A percentile compares a stretch with the other conserved stretches of the same genome.
Conservation (phyloP, 225 moss, liverwort and hornwort genomes). For the Asterella californica region DNA sequence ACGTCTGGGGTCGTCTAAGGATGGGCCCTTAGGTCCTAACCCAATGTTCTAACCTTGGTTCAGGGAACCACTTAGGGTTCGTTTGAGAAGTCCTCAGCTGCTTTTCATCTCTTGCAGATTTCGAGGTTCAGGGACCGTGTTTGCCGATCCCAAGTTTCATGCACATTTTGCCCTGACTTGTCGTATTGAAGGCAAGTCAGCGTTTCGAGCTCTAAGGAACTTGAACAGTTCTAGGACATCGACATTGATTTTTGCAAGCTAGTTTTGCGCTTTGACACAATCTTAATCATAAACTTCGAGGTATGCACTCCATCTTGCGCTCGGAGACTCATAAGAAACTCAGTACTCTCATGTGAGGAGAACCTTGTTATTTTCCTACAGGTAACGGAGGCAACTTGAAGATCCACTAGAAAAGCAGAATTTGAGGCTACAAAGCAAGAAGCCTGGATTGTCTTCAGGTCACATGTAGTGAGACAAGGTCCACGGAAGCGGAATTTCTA, state of each 20-base stretch:
- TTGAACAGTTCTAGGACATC: background rate
- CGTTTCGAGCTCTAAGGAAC: background rate
- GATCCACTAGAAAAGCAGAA: no score
- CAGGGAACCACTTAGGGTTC: no score
- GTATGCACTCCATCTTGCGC: no score
- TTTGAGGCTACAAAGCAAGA: background rate
- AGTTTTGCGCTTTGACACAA: background rate
- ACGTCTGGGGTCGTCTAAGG: no score
- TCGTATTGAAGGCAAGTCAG: background rate
- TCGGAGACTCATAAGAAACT: no score
- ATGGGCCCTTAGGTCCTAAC: no score
- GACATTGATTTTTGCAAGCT: no score
- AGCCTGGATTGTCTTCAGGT: background rate
- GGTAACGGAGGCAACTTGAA: background rate
- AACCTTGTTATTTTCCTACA: background rate
- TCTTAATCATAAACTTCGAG: background rate
- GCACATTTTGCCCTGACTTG: background rate
- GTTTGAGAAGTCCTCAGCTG: background rate
- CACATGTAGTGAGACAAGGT: no score
- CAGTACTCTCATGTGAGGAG: background rate
- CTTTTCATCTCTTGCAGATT: background rate
- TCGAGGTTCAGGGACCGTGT: background rate
- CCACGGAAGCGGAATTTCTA: no score
- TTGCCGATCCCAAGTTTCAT: background rate
- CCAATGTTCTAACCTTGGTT: no score